phyloP scores from a whole-genome alignment of 2,329 filamentous ascomycete genomes.

The Xylariomycetidae sp. region DNA sequence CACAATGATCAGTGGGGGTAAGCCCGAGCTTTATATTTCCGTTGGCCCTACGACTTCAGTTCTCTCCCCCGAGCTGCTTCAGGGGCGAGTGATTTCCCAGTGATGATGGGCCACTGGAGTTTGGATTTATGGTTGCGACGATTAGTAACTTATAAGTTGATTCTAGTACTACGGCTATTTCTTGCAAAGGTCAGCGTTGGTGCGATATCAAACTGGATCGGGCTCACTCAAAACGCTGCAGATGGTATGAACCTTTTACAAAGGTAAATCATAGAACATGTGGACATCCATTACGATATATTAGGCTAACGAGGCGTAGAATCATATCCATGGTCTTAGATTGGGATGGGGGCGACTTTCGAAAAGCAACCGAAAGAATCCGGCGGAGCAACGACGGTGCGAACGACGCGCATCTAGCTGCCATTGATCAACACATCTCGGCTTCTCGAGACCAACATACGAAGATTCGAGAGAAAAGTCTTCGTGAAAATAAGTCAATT shows the following conservation, averaged over 20 bases:
- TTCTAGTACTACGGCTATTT: too few relatives aligned
- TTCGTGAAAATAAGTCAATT: constrained; percentile 51
- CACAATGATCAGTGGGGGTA: constrained; percentile 66
- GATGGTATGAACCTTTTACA: constrained; percentile 81
- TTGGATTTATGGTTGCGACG: too few relatives aligned
- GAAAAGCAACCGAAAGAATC: constrained; percentile 59
- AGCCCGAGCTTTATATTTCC: too few relatives aligned
- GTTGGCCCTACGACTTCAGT: too few relatives aligned
- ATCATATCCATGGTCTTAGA: constrained; percentile 70
- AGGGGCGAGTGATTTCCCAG: too few relatives aligned
- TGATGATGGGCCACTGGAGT: too few relatives aligned
- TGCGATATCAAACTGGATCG: constrained; percentile 74
- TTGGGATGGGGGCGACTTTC: constrained; percentile 70
- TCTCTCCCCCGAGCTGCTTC: too few relatives aligned
- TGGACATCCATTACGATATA: background rate
- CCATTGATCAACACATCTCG: constrained; percentile 55
- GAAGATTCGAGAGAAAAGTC: constrained; percentile 52
- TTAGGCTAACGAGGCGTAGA: constrained; percentile 31
- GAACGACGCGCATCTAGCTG: constrained; percentile 55
- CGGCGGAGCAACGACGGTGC: constrained; percentile 57
- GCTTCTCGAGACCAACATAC: constrained; percentile 53
- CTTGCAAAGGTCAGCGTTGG: constrained; percentile 74
- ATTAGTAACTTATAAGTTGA: too few relatives aligned
- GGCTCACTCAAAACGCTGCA: constrained; percentile 64
- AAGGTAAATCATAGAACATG: constrained; percentile 27